phyloP scores from a whole-genome alignment of 768 basidiomycete genomes.

The Termitomyces sp. region DNA sequence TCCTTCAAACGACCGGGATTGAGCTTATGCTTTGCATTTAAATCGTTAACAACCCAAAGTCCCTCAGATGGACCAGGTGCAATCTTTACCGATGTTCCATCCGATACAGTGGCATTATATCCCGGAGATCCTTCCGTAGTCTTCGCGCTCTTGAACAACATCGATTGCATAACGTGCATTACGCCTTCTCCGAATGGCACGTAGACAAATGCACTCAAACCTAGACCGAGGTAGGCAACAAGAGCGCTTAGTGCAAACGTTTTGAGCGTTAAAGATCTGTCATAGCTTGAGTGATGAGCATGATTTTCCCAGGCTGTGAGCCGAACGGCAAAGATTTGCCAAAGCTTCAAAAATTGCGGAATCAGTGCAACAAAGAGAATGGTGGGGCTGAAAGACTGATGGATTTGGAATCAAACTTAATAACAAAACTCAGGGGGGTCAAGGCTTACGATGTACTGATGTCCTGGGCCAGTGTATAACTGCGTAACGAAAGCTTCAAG shows the following conservation, averaged over 20 bases:
- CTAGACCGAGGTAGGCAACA: slow-evolving; percentile 89
- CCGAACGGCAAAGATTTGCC: slow-evolving; percentile 59
- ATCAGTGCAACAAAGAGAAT: slow-evolving; percentile 77
- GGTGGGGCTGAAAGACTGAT: slow-evolving; percentile 75
- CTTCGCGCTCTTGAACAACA: slow-evolving; percentile 30
- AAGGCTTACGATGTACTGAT: slow-evolving; percentile 64
- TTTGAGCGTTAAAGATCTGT: slow-evolving; percentile 81
- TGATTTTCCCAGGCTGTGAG: slow-evolving; percentile 94
- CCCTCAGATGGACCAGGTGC: slow-evolving; percentile 11
- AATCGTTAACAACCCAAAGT: slow-evolving; percentile 51
- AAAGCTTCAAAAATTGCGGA: slow-evolving; percentile 71
- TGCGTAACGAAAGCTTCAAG: slow-evolving; percentile 89
- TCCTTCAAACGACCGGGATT: slow-evolving; percentile 71
- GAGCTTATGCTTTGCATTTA: slow-evolving; percentile 50
- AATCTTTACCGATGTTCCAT: slow-evolving; percentile 12
- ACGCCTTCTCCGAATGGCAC: slow-evolving; percentile 88
- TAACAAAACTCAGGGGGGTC: neutral
- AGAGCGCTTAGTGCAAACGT: slow-evolving; percentile 85
- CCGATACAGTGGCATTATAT: slow-evolving; percentile 25
- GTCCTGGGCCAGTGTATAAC: slow-evolving; percentile 85
- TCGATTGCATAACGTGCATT: slow-evolving; percentile 53
- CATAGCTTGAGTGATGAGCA: slow-evolving; percentile 68
- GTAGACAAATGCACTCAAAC: slow-evolving; percentile 92
- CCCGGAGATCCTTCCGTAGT: slow-evolving; percentile 5
- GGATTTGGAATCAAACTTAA: neutral